Evolutionary conservation across 371 early-diverging fungal genomes (phyloP).

Genomic region (Entomophthora muscae): DNA sequence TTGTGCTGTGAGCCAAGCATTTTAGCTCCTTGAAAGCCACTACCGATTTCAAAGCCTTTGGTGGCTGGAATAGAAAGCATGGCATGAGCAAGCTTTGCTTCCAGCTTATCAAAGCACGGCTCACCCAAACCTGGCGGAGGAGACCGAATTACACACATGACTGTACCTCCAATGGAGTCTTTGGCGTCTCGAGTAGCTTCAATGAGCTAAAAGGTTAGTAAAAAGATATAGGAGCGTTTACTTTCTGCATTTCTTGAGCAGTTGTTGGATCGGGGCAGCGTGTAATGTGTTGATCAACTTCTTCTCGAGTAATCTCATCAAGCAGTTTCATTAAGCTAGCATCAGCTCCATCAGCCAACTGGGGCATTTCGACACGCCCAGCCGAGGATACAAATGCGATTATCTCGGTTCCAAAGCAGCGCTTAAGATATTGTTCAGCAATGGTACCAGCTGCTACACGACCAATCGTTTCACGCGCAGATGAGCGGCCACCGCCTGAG

Average conservation of each 20-base stretch:
- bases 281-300: constrained; percentile 50
- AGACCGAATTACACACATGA: constrained; percentile 91
- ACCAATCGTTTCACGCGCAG: constrained; percentile 93
- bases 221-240: constrained; percentile 12
- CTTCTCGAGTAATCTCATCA: constrained; percentile 43
- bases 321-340: constrained; percentile 42
- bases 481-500: constrained; percentile 85
- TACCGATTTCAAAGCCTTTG: constrained; percentile 93
- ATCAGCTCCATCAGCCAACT: constrained; percentile 26
- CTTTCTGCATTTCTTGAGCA: constrained; percentile 45
- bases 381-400: constrained; percentile 88
- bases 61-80: constrained; percentile 97
- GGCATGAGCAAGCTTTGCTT: constrained; percentile 94
- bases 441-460: constrained; percentile 92
- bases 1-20: constrained; percentile 84
- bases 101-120: constrained; percentile 94
- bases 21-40: constrained; percentile 75
- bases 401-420: constrained; percentile 70
- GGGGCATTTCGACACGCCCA: constrained; percentile 65
- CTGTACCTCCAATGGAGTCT: constrained; percentile 91
- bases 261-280: constrained; percentile 51
- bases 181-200: constrained; percentile 51
- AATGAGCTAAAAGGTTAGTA: constrained; percentile 31
- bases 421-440: constrained; percentile 81
- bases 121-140: constrained; percentile 91